Percentiles rank a stretch among this genome's conserved stretches.
Evolutionary conservation across 202 grass and related monocot species (phyloP).

Genomic region (Schoenoplectus tabernaemontani): DNA sequence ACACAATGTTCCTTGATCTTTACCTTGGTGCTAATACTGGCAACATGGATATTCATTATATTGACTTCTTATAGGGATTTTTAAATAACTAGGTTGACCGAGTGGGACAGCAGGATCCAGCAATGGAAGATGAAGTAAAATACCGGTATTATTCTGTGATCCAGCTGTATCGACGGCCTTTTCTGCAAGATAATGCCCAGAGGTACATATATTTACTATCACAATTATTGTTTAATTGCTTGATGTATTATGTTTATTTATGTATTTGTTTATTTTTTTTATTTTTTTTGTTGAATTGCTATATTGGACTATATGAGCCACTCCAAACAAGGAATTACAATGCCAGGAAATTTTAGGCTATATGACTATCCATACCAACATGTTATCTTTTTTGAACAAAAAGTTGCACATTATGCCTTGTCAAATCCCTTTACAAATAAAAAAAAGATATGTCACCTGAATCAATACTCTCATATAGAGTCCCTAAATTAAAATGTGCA

Average conservation of each 20-base stretch:
- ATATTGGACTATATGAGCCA: not conserved
- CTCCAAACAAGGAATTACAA: not conserved
- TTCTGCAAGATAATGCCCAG: constrained; percentile 97
- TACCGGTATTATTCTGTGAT: constrained; percentile 91
- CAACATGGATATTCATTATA: not conserved
- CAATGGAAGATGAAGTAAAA: constrained; percentile 98
- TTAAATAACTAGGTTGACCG: constrained; percentile 51
- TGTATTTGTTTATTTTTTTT: too few species aligned
- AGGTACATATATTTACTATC: constrained; percentile 37
- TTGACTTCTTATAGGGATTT: constrained; percentile 5
- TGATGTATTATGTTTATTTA: not conserved
- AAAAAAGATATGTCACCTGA: not conserved
- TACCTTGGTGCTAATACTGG: not conserved
- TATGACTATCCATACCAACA: not conserved
- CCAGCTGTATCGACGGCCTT: constrained; percentile 87
- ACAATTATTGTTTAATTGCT: not conserved
- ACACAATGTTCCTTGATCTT: not conserved
- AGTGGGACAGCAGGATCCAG: constrained; percentile 64
- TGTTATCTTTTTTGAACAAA: not conserved
- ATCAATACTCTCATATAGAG: not conserved
- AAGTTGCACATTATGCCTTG: not conserved
- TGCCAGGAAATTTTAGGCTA: not conserved
- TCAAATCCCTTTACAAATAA: not conserved
- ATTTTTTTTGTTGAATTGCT: not conserved
- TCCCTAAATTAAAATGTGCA: not conserved